phyloP scores from a whole-genome alignment of 1,284 basidiomycete genomes.

The Filobasidium uniguttulatum region DNA sequence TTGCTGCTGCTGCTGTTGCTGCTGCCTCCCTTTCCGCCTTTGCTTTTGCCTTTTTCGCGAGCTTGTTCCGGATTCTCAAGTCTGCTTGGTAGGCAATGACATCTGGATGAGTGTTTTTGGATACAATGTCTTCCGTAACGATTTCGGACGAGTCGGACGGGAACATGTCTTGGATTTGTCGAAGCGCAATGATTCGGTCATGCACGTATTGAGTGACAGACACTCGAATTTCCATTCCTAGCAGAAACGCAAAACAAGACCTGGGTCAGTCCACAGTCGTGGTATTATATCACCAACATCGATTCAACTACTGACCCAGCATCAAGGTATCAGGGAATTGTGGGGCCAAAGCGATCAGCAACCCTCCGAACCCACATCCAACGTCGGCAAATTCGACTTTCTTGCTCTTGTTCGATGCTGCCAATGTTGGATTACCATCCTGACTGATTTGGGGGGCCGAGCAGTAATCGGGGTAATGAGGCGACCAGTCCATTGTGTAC shows the following conservation, averaged over 20 bases:
- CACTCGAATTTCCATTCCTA: slow-evolving; percentile 93
- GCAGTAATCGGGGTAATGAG: slow-evolving; percentile 66
- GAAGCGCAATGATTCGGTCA: slow-evolving; percentile 80
- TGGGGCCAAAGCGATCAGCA: slow-evolving; percentile 79
- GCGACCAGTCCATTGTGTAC: slow-evolving; percentile 63
- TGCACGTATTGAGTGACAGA: slow-evolving; percentile 94
- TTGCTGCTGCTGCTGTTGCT: slow-evolving; percentile 9
- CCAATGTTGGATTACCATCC: slow-evolving; percentile 9
- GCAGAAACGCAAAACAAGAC: slow-evolving; percentile 1
- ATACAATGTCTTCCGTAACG: neutral
- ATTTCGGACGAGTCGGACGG: neutral
- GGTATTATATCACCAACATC: neutral
- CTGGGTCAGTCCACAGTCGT: neutral
- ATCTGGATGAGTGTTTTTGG: neutral
- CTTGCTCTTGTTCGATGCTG: slow-evolving; percentile 33
- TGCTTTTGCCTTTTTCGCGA: neutral
- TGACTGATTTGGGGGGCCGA: slow-evolving; percentile 16
- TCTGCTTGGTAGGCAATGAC: neutral
- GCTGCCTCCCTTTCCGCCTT: slow-evolving; percentile 4
- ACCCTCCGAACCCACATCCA: slow-evolving; percentile 94
- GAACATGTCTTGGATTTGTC: slow-evolving; percentile 43
- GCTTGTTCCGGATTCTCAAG: neutral
- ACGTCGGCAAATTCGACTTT: slow-evolving; percentile 90
- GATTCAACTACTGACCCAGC: slow-evolving; percentile 54
- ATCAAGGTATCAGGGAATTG: slow-evolving; percentile 84